Evolutionary conservation across 495 filamentous ascomycete genomes (phyloP), one percentile per base, ranked within the genome.

Genomic region (Penicillium lividum): DNA sequence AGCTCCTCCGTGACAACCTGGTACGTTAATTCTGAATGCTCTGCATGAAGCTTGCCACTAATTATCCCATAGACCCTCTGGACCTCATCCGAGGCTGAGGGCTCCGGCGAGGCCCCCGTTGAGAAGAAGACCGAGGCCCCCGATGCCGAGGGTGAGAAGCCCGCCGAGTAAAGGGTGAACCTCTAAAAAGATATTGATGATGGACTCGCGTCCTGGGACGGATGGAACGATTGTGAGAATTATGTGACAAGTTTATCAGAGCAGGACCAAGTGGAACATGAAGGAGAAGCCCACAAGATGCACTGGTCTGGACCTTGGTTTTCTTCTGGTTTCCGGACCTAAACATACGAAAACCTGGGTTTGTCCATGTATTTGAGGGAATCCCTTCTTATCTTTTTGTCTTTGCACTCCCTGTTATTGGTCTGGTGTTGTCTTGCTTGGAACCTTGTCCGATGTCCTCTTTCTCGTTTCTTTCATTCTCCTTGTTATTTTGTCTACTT

Each of bases 61-160:
- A 80, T 50, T 22, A 33, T 38, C 49, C 58, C 34, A 11, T 69
- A 98, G 94, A 98, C 94, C 58, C 93, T 98, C 77, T 98, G 94
- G 94, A 98, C 94, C 69, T 97, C 93, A 18, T 98, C 94, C 61
- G 95, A 98, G 83, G 90, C 92, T 58, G 94, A 98, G 85, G 83
- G 89, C 54, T 72, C 80, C 50, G 70, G 73, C 53, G 82, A 83
- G 63, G 69, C 69, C 56, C 76, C 85, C 56, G 78, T 88, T 29
- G 78, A 82, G 31, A 85, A 86, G 68, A 73, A 83, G 67, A 83
- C 86, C 69, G 74, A 78, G 61, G 84, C 81, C 43, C 73, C 81
- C 44, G 75, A 82, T 59, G 73, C 75, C 34, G 79, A 86, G 73
- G 77, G 68, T 46, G 77, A 88, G 48, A 87, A 91, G 73, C 79